Percentiles rank a stretch among this genome's conserved stretches.
Conservation (phyloP, 2,329 filamentous ascomycete species). For the Penicillium nordicum region DNA sequence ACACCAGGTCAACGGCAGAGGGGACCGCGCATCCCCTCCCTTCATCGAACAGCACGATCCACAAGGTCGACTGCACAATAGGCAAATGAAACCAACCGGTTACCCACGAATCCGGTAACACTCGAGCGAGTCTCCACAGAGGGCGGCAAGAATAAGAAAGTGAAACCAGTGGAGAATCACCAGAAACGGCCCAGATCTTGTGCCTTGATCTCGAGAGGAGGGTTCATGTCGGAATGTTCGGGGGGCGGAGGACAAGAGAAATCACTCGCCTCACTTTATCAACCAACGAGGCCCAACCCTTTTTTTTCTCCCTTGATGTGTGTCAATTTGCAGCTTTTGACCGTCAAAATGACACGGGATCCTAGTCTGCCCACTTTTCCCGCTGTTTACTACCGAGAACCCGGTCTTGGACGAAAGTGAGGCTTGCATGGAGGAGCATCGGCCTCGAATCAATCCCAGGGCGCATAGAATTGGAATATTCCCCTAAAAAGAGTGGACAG, state of each 20-base stretch:
- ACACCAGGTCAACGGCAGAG: slow-evolving; percentile 5
- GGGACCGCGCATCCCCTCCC: slow-evolving; percentile 2
- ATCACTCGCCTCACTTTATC: slow-evolving; percentile 36
- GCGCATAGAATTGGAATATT: background rate
- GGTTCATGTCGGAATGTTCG: slow-evolving; percentile 20
- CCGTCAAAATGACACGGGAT: background rate
- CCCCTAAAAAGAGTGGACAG: background rate
- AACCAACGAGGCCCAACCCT: slow-evolving; percentile 30
- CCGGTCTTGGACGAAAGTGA: slow-evolving; percentile 19
- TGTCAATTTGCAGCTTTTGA: slow-evolving; percentile 3
- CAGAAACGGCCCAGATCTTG: background rate
- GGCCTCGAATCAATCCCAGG: slow-evolving; percentile 14
- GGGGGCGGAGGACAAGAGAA: slow-evolving; percentile 9
- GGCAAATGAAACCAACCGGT: slow-evolving; percentile 7
- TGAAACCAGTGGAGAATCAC: background rate
- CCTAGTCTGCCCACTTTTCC: background rate
- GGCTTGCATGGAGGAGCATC: slow-evolving; percentile 15
- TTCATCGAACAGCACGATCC: slow-evolving; percentile 6
- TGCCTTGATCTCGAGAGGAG: background rate
- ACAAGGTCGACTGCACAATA: background rate
- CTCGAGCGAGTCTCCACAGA: slow-evolving; percentile 2
- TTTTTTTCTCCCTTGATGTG: slow-evolving; percentile 7
- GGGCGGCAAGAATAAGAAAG: background rate
- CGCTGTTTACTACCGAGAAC: background rate
- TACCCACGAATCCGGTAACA: slow-evolving; percentile 1